phyloP scores from a whole-genome alignment of 129 eudicot genomes.

The Flaveria sonorensis region DNA sequence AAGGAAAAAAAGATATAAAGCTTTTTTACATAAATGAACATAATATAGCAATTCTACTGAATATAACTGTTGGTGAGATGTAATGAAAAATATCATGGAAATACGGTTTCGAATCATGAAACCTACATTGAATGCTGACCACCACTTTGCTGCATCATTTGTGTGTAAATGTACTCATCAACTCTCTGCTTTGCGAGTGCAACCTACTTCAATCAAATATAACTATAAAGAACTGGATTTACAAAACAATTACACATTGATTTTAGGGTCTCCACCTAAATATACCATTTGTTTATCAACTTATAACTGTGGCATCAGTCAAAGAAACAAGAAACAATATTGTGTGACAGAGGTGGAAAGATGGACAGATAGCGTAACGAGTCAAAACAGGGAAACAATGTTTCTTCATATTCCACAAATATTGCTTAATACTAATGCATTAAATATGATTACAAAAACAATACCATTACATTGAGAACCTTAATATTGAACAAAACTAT shows the following conservation, averaged over 20 bases:
- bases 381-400: not conserved
- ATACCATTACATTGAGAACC: too few species aligned
- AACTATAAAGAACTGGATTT: not conserved
- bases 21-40: not conserved
- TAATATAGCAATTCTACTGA: not conserved
- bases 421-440: too few species aligned
- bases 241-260: not conserved
- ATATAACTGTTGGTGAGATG: not conserved
- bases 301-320: slow-evolving; percentile 7
- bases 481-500: too few species aligned
- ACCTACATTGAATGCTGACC: slow-evolving; percentile 55
- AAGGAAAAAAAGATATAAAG: not conserved
- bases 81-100: not conserved
- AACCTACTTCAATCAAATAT: slow-evolving; percentile 51
- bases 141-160: slow-evolving; percentile 73
- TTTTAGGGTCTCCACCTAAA: not conserved
- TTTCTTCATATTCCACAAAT: not conserved
- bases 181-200: slow-evolving; percentile 90
- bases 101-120: slow-evolving; percentile 19
- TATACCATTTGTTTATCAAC: not conserved
- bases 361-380: not conserved
- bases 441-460: too few species aligned
- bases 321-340: slow-evolving; percentile 1
- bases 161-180: slow-evolving; percentile 89
- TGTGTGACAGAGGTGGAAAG: not conserved